Conservation (phyloP, 805 yeast genomes). For the Kregervanrija fluxuum region DNA sequence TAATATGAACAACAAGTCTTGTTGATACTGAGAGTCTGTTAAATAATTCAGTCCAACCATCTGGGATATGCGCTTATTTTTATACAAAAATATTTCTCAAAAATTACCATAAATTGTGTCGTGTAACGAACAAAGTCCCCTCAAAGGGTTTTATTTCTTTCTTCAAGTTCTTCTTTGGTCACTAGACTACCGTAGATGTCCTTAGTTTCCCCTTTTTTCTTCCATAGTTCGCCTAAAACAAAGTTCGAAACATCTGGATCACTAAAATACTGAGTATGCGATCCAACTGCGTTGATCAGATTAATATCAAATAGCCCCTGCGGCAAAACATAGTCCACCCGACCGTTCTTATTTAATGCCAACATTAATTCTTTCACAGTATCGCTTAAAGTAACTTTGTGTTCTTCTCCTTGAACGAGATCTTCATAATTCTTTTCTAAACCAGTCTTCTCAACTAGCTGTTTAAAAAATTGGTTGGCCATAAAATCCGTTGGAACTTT, state of each 20-base stretch:
- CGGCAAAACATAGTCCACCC: slow-evolving; percentile 76
- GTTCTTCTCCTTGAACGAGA: not conserved
- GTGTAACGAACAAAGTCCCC: not conserved
- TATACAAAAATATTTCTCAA: too few species aligned
- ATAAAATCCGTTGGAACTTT: slow-evolving; percentile 17
- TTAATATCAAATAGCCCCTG: slow-evolving; percentile 77
- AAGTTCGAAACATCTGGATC: slow-evolving; percentile 81
- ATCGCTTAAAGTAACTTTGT: slow-evolving; percentile 15
- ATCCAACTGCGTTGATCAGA: slow-evolving; percentile 70
- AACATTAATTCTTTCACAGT: slow-evolving; percentile 31
- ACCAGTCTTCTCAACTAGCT: slow-evolving; percentile 14
- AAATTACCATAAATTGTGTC: too few species aligned
- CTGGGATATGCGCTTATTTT: too few species aligned
- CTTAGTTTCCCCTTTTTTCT: slow-evolving; percentile 1
- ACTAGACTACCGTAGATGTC: too few species aligned
- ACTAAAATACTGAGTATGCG: slow-evolving; percentile 85
- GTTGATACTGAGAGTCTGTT: too few species aligned
- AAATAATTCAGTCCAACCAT: too few species aligned
- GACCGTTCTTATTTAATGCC: slow-evolving; percentile 58
- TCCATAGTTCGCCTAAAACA: slow-evolving; percentile 51
- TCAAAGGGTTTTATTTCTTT: not conserved
- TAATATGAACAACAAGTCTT: too few species aligned
- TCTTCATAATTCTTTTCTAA: slow-evolving; percentile 8
- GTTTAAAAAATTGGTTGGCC: slow-evolving; percentile 21
- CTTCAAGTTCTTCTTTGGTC: not conserved